Percentiles rank a stretch among this genome's conserved stretches.
Conservation (phyloP, 2,329 filamentous ascomycete species). For the Trichoderma arundinaceum region DNA sequence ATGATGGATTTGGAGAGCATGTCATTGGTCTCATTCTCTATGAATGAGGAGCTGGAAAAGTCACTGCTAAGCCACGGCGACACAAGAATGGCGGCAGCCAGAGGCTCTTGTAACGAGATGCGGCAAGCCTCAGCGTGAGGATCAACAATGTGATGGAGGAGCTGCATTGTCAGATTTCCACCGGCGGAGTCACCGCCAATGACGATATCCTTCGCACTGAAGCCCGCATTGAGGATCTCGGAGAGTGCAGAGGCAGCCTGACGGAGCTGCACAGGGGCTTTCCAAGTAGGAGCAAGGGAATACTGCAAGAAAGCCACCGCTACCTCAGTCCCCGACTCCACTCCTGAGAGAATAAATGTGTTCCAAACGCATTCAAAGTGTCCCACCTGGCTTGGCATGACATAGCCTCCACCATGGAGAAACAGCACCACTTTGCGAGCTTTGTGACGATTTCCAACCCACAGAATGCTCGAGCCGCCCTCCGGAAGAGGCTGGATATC, state of each 20-base stretch:
- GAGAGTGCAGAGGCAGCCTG: slow-evolving; percentile 44
- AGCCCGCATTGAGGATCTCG: slow-evolving; percentile 41
- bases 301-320: slow-evolving; percentile 46
- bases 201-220: slow-evolving; percentile 42
- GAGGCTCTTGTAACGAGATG: slow-evolving; percentile 37
- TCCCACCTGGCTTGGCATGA: slow-evolving; percentile 35
- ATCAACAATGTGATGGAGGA: slow-evolving; percentile 44
- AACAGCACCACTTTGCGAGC: slow-evolving; percentile 42
- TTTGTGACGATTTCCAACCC: slow-evolving; percentile 39
- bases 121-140: slow-evolving; percentile 38
- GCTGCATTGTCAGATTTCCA: slow-evolving; percentile 43
- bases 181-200: slow-evolving; percentile 49
- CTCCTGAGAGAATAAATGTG: slow-evolving; percentile 36
- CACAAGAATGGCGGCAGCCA: slow-evolving; percentile 43
- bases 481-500: slow-evolving; percentile 35
- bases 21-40: slow-evolving; percentile 41
- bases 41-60: slow-evolving; percentile 36
- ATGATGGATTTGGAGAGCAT: slow-evolving; percentile 41
- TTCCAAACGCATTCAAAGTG: slow-evolving; percentile 42
- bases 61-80: slow-evolving; percentile 43
- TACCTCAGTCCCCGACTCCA: slow-evolving; percentile 36
- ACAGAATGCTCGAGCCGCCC: slow-evolving; percentile 36
- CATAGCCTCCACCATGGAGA: slow-evolving; percentile 41
- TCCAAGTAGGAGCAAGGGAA: slow-evolving; percentile 41
- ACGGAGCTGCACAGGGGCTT: slow-evolving; percentile 43